Conservation (phyloP, 2,329 filamentous ascomycete species). For the Microdochium trichocladiopsis region DNA sequence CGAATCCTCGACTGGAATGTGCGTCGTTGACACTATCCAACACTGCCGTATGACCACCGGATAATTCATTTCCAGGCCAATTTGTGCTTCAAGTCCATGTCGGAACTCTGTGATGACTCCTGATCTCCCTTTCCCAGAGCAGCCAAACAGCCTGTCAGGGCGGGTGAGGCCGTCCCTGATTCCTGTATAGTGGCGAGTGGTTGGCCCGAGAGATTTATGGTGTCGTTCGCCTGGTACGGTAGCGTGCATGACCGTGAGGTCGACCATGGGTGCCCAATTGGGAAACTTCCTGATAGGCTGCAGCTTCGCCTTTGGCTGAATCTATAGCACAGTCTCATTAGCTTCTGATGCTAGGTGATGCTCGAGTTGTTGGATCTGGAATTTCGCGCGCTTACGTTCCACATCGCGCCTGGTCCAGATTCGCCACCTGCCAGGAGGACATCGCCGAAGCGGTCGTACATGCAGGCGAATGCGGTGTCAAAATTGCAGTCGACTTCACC, state of each 20-base stretch:
- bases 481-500: slow-evolving; percentile 68
- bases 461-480: slow-evolving; percentile 72
- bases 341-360: slow-evolving; percentile 37
- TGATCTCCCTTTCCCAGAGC: slow-evolving; percentile 54
- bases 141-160: slow-evolving; percentile 58
- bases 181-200: slow-evolving; percentile 40
- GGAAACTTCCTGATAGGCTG: slow-evolving; percentile 6
- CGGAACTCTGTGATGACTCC: slow-evolving; percentile 64
- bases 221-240: slow-evolving; percentile 32
- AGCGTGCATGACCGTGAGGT: slow-evolving; percentile 8
- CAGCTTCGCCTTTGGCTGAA: slow-evolving; percentile 3
- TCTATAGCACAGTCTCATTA: neutral
- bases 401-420: slow-evolving; percentile 70
- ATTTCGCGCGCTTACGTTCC: slow-evolving; percentile 45
- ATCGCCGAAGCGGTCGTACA: slow-evolving; percentile 63
- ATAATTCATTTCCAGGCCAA: slow-evolving; percentile 50
- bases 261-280: slow-evolving; percentile 1
- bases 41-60: slow-evolving; percentile 39
- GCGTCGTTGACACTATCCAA: slow-evolving; percentile 37
- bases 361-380: slow-evolving; percentile 3
- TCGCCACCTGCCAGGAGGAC: slow-evolving; percentile 75
- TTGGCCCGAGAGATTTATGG: slow-evolving; percentile 1
- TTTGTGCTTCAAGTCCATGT: slow-evolving; percentile 61
- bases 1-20: slow-evolving; percentile 11
- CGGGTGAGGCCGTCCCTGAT: slow-evolving; percentile 12